Base-by-base conservation (phyloP, 1,284 basidiomycete genomes). In the Cutaneotrichosporon mucoides region DNA sequence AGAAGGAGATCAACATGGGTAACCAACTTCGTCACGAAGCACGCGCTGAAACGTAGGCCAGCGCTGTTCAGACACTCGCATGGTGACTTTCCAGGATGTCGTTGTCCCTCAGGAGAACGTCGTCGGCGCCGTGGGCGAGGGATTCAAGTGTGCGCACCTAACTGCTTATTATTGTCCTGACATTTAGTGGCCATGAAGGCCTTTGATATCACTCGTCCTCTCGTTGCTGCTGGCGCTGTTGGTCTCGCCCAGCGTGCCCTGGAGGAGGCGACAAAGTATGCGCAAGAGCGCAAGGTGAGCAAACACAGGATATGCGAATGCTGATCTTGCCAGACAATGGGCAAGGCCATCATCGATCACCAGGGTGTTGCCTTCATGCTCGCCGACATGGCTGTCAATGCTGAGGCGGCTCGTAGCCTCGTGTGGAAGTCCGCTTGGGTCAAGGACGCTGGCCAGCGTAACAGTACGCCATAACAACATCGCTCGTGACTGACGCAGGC, bases 1-100 rank as follows among this genome's bases (percentile, higher is more conserved):
- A 80, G 70, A 84, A 84, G 73, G 80, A 83, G 66, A 79, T 84
- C 67, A 84, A 84, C 73, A 83, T 84, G 82, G 83, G 82, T 68
- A 24, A 24, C 24, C 2, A 24, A 24, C 24, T 24, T 24, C 24
- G 24, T 24, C 24, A 24, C 24, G 2, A 3, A 24, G 24, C 24
- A 24, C 3, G 24, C 24, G 24, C 24, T 24, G 24, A 24, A 24
- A 24, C 24, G 24, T 41, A 73, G 72, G 73, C 49, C 83, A 84
- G 68, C 76, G 82, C 7, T 82, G 81, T 64, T 82, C 81, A 1
- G 82, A 84, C 67, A 84, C 82, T 5, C 75, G 82, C 34, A 81
- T 82, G 79, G 80, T 84, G 60, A 82, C 80, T 3, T 83, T 84
- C 63, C 80, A 81, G 65, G 77, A 82, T 60, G 81, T 82, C 13